These are phyloP conservation scores for Fomitopsis betulina DNA, from an alignment of 1,284 basidiomycete genomes.

Conservation along the genomic window DNA sequence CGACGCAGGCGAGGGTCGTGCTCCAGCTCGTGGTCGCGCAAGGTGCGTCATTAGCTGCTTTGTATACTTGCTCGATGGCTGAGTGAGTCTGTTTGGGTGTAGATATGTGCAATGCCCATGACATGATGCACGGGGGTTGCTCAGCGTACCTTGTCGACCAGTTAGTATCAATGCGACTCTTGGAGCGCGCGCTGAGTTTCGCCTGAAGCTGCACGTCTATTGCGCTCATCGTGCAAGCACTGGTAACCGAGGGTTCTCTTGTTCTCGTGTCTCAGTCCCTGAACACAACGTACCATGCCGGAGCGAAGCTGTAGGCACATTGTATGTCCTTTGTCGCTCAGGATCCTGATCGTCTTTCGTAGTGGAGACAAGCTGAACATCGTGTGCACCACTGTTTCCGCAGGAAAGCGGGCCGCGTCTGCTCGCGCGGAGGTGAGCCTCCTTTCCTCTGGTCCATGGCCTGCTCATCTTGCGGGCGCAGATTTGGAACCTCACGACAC, in stretches of 20 bases:
- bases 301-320: conserved; percentile 29
- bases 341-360: no score
- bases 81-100: not conserved
- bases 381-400: not conserved
- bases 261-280: conserved; percentile 47
- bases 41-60: not conserved
- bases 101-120: conserved; percentile 22
- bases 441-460: not conserved
- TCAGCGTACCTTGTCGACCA: conserved; percentile 17
- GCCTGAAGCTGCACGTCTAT: conserved; percentile 36
- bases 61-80: not conserved
- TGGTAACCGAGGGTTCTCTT: conserved; percentile 27
- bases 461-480: not conserved
- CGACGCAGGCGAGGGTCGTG: conserved; percentile 15
- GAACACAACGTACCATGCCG: conserved; percentile 45
- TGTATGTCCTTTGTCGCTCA: not conserved
- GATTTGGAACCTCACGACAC: not conserved
- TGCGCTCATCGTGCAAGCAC: conserved; percentile 34
- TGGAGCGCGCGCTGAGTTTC: not conserved
- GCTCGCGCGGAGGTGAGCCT: not conserved
- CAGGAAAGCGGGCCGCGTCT: not conserved
- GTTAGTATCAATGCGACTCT: conserved; percentile 5
- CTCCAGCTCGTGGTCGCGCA: conserved; percentile 4
- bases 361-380: not conserved
- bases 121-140: conserved; percentile 21